Percentiles rank a stretch among this genome's conserved stretches.
Conservation (phyloP, 768 basidiomycete genomes). For the Trametes maxima region DNA sequence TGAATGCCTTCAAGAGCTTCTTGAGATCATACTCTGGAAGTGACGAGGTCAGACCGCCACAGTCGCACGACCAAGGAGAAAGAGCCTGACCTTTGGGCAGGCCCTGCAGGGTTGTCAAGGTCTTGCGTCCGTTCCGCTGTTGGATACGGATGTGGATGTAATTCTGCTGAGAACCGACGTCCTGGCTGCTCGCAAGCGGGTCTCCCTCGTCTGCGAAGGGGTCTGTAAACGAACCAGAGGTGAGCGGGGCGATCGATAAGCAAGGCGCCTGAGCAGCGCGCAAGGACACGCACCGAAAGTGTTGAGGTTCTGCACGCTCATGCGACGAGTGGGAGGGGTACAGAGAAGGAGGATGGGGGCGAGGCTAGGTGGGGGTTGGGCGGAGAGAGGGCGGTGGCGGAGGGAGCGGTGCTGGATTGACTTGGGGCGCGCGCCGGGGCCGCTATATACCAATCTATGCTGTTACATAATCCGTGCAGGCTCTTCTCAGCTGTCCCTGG, state of each 20-base stretch:
- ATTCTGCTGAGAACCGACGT: slow-evolving; percentile 80
- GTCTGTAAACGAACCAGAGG: slow-evolving; percentile 50
- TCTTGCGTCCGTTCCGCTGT: slow-evolving; percentile 99
- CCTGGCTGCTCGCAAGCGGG: slow-evolving; percentile 68
- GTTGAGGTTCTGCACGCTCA: slow-evolving; percentile 93
- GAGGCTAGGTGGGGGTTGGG: slow-evolving; percentile 50
- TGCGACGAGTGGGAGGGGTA: slow-evolving; percentile 57
- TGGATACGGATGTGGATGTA: slow-evolving; percentile 97
- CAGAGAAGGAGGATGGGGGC: slow-evolving; percentile 34
- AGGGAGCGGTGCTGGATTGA: slow-evolving; percentile 20
- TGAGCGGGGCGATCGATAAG: slow-evolving; percentile 25
- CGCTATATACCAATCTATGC: slow-evolving; percentile 18
- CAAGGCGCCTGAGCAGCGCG: background rate
- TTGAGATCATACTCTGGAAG: slow-evolving; percentile 88
- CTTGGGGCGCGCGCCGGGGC: slow-evolving; percentile 15
- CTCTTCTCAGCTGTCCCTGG: slow-evolving; percentile 10
- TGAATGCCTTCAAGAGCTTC: slow-evolving; percentile 98
- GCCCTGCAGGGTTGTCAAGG: slow-evolving; percentile 95
- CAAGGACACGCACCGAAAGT: slow-evolving; percentile 61
- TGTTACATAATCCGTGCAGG: slow-evolving; percentile 28
- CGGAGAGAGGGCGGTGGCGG: slow-evolving; percentile 26
- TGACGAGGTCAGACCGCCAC: background rate
- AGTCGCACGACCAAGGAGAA: slow-evolving; percentile 2
- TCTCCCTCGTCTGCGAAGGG: slow-evolving; percentile 96
- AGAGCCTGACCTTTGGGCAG: slow-evolving; percentile 74